phyloP scores from a whole-genome alignment of 1,139 yeast species.

The Spencermartinsiella ligniputridi region DNA sequence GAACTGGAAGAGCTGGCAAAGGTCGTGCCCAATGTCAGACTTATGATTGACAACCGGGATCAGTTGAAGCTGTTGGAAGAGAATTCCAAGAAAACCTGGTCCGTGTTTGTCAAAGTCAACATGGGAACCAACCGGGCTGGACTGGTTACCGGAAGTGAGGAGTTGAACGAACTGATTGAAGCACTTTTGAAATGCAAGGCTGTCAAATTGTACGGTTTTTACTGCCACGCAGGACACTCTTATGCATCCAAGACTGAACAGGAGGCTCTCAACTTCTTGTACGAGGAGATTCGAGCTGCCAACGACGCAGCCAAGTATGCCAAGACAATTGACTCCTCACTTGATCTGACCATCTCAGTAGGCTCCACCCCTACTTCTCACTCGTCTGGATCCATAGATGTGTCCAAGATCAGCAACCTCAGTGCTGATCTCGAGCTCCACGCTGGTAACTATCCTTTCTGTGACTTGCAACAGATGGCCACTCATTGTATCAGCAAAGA shows the following conservation, averaged over 20 bases:
- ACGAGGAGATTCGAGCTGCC: conserved; percentile 55
- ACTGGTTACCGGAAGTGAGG: conserved; percentile 31
- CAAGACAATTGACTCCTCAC: conserved; percentile 26
- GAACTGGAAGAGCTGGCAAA: conserved; percentile 45
- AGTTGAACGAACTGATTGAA: conserved; percentile 29
- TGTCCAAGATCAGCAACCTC: conserved; percentile 29
- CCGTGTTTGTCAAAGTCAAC: conserved; percentile 43
- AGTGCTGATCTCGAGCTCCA: conserved; percentile 56
- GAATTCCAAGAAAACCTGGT: conserved; percentile 39
- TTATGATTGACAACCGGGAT: conserved; percentile 58
- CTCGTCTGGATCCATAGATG: conserved; percentile 41
- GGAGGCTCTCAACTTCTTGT: conserved; percentile 46
- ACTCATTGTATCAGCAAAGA: conserved; percentile 52
- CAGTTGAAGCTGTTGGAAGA: conserved; percentile 49
- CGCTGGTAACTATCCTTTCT: conserved; percentile 73
- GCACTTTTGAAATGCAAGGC: conserved; percentile 19
- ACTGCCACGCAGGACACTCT: conserved; percentile 78
- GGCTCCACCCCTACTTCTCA: conserved; percentile 86
- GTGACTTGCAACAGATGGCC: conserved; percentile 71
- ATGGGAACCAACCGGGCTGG: conserved; percentile 50
- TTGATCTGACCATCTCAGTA: conserved; percentile 47
- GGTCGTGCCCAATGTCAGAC: conserved; percentile 29
- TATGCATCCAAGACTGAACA: conserved; percentile 47
- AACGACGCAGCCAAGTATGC: conserved; percentile 47
- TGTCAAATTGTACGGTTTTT: conserved; percentile 52